Conservation (phyloP, 1,284 basidiomycete genomes). For the Ceratobasidium theobromae region DNA sequence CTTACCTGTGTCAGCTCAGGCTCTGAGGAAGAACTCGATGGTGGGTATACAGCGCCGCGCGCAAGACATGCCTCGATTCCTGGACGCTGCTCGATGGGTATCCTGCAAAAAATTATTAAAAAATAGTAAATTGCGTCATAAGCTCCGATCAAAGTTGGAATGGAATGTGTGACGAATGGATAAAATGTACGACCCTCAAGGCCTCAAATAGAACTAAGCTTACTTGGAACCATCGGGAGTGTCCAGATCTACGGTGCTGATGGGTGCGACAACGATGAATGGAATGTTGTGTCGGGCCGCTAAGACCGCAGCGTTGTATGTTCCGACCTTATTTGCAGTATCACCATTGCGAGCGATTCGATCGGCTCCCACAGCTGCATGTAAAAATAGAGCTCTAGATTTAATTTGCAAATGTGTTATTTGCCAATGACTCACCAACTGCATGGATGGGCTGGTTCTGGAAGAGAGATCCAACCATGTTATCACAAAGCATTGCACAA, state of each 20-base stretch:
- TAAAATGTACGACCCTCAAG: not conserved
- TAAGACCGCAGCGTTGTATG: conserved; percentile 87
- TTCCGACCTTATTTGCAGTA: conserved; percentile 73
- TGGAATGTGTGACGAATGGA: not conserved
- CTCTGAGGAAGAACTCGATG: conserved; percentile 43
- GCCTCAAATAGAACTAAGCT: conserved; percentile 39
- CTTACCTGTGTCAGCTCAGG: conserved; percentile 42
- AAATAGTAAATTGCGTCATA: not conserved
- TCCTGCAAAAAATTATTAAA: conserved; percentile 53
- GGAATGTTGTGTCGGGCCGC: conserved; percentile 82
- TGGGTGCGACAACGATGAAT: conserved; percentile 87
- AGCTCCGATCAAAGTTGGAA: not conserved
- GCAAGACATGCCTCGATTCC: conserved; percentile 83
- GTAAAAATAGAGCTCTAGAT: not conserved
- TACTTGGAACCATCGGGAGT: conserved; percentile 71
- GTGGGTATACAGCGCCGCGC: conserved; percentile 69
- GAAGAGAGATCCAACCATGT: conserved; percentile 90
- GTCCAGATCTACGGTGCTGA: conserved; percentile 84
- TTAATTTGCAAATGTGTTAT: not conserved
- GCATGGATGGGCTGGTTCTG: conserved; percentile 84
- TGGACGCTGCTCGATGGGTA: conserved; percentile 89
- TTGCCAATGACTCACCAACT: conserved; percentile 51
- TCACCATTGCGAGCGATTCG: conserved; percentile 88
- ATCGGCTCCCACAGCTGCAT: conserved; percentile 75
- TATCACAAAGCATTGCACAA: conserved; percentile 92